Conservation (phyloP, 805 yeast genomes). For the Suhomyces faveliae region DNA sequence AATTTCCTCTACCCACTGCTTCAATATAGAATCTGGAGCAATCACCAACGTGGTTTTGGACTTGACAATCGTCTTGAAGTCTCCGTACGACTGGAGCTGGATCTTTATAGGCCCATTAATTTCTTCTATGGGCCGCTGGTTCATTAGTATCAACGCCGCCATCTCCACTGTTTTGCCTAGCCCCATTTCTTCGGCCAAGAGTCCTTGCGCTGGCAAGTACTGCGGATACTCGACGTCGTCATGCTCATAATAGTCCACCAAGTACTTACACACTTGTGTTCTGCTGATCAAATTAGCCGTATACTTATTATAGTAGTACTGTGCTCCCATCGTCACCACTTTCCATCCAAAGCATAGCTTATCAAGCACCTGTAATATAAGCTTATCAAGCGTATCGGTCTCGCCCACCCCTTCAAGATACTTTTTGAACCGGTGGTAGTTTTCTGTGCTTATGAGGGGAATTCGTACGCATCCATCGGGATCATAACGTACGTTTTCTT, state of each 20-base stretch:
- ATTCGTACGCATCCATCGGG: constrained; percentile 19
- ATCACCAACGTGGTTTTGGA: constrained; percentile 76
- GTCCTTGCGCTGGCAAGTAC: constrained; percentile 54
- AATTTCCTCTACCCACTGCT: constrained; percentile 86
- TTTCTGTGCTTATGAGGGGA: constrained; percentile 17
- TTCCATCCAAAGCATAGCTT: constrained; percentile 55
- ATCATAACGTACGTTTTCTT: constrained; percentile 46
- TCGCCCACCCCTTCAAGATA: neutral
- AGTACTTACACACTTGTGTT: constrained; percentile 9
- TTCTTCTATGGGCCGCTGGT: constrained; percentile 49
- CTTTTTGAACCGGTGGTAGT: neutral
- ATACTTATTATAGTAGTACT: constrained; percentile 49
- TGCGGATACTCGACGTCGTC: constrained; percentile 22
- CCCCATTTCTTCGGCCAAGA: constrained; percentile 96
- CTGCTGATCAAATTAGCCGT: constrained; percentile 43
- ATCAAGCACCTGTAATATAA: constrained; percentile 31
- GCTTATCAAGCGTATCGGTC: neutral
- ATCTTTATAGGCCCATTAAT: constrained; percentile 29
- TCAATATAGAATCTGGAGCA: constrained; percentile 78
- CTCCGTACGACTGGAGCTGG: constrained; percentile 35
- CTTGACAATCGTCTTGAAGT: constrained; percentile 45
- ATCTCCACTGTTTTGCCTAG: constrained; percentile 92
- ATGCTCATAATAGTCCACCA: constrained; percentile 25
- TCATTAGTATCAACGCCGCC: constrained; percentile 58
- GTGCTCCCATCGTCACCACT: constrained; percentile 12